Evolutionary conservation across 495 filamentous ascomycete species (phyloP).

Genomic region (Xylaria sp.): DNA sequence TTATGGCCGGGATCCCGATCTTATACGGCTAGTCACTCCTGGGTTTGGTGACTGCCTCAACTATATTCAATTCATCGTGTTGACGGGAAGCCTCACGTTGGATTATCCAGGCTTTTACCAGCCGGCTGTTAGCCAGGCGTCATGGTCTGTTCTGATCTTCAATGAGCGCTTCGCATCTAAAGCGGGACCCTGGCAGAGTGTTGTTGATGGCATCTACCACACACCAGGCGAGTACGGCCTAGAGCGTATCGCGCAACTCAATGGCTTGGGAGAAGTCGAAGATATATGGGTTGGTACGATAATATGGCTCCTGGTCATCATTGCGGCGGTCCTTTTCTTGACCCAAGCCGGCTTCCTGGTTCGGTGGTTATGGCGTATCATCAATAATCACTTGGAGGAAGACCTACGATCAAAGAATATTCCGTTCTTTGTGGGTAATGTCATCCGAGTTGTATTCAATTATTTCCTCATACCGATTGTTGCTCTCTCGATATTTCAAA

Average conservation of each 20-base stretch:
- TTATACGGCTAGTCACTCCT: constrained; percentile 90
- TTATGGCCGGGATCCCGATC: constrained; percentile 91
- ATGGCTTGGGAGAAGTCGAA: constrained; percentile 76
- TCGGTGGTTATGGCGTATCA: constrained; percentile 73
- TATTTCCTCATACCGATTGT: constrained; percentile 89
- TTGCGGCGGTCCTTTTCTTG: constrained; percentile 69
- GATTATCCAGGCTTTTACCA: constrained; percentile 95
- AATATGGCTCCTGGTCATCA: constrained; percentile 80
- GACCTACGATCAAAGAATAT: constrained; percentile 90
- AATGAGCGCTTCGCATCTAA: constrained; percentile 85
- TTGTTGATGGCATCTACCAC: constrained; percentile 87
- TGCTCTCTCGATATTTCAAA: constrained; percentile 85
- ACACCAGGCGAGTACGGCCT: constrained; percentile 76
- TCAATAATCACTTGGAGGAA: constrained; percentile 77
- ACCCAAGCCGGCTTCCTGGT: constrained; percentile 77
- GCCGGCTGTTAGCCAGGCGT: constrained; percentile 82
- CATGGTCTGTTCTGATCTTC: constrained; percentile 92
- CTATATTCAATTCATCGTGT: constrained; percentile 91
- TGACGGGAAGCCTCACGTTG: constrained; percentile 84
- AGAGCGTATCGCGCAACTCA: constrained; percentile 76
- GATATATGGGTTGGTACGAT: constrained; percentile 96
- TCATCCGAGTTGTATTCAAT: constrained; percentile 88
- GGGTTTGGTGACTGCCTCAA: constrained; percentile 97
- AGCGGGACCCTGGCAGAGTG: constrained; percentile 63
- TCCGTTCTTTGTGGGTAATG: constrained; percentile 88